Evolutionary conservation across 352 stramenopile genomes (phyloP).

Genomic region (Globisporangium takayamanum): DNA sequence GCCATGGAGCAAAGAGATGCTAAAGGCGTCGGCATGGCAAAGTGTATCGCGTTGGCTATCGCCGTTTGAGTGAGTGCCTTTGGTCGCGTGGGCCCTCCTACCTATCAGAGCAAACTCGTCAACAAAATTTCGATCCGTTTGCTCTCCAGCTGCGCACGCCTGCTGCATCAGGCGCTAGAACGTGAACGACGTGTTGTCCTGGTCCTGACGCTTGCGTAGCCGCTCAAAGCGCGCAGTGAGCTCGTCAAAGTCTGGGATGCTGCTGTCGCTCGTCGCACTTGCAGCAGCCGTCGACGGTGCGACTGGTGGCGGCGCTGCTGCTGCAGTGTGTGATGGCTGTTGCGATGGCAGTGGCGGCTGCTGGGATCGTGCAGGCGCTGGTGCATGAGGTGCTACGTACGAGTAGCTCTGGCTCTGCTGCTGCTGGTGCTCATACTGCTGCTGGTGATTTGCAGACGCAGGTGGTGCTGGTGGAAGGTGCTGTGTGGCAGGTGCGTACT

Average conservation of each 20-base stretch:
- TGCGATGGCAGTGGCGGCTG: conserved; percentile 2
- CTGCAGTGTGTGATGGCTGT: not conserved
- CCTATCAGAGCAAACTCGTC: too few relatives aligned
- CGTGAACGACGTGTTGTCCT: conserved; percentile 56
- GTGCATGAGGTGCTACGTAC: conserved; percentile 6
- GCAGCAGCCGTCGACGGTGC: not conserved
- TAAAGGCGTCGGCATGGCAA: too few relatives aligned
- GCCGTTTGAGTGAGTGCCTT: too few relatives aligned
- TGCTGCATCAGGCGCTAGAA: conserved; percentile 27
- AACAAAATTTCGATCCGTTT: too few relatives aligned
- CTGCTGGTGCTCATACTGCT: conserved; percentile 6
- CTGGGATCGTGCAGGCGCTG: not conserved
- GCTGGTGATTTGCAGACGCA: conserved; percentile 9
- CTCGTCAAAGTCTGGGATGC: conserved; percentile 88
- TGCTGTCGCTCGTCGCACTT: conserved; percentile 17
- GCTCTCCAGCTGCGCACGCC: too few relatives aligned
- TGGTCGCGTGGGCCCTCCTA: too few relatives aligned
- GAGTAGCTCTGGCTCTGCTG: conserved; percentile 11
- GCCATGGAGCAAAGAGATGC: too few relatives aligned
- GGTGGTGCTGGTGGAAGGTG: conserved; percentile 12
- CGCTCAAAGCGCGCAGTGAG: conserved; percentile 91
- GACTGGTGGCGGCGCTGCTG: conserved; percentile 5
- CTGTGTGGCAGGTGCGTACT: conserved; percentile 2
- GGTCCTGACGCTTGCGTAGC: conserved; percentile 72
- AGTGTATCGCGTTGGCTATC: too few relatives aligned